A percentile compares a stretch with the other conserved stretches of the same genome.
Conservation (phyloP, 139 green algal species). For the Diplosphaera chodatii region DNA sequence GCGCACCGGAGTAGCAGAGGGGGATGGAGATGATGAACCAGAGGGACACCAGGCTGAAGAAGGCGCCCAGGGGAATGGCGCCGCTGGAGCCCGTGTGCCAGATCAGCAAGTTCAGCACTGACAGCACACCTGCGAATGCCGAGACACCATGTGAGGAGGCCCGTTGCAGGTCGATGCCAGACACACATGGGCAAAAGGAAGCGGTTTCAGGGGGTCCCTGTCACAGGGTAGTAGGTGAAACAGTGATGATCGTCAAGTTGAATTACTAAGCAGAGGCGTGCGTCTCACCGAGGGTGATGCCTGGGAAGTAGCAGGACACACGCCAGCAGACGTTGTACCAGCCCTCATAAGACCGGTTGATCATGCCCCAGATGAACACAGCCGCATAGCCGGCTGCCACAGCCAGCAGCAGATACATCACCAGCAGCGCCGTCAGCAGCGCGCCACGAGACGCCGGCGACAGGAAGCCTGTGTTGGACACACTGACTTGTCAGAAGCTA, state of each 20-base stretch:
- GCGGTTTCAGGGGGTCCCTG: too few relatives aligned
- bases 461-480: slow-evolving; percentile 87
- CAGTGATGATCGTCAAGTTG: too few relatives aligned
- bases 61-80: slow-evolving; percentile 79
- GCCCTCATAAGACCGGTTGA: slow-evolving; percentile 67
- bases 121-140: not conserved
- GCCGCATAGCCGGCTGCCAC: slow-evolving; percentile 56
- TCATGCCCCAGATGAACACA: slow-evolving; percentile 76
- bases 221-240: too few relatives aligned
- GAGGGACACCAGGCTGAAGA: slow-evolving; percentile 79
- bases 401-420: slow-evolving; percentile 78
- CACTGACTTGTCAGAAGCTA: too few relatives aligned
- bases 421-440: slow-evolving; percentile 76
- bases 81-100: slow-evolving; percentile 66
- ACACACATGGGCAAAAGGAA: too few relatives aligned
- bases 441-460: slow-evolving; percentile 83
- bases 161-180: too few relatives aligned
- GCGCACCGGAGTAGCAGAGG: slow-evolving; percentile 48
- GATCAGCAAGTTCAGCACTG: slow-evolving; percentile 76
- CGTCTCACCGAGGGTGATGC: slow-evolving; percentile 63
- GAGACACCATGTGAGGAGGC: too few relatives aligned
- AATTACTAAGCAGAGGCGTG: too few relatives aligned
- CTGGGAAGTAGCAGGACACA: slow-evolving; percentile 73
- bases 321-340: slow-evolving; percentile 53
- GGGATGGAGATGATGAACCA: slow-evolving; percentile 89